Evolutionary conservation across 2,329 filamentous ascomycete species (phyloP).

Genomic region (Neoscytalidium dimidiatum): DNA sequence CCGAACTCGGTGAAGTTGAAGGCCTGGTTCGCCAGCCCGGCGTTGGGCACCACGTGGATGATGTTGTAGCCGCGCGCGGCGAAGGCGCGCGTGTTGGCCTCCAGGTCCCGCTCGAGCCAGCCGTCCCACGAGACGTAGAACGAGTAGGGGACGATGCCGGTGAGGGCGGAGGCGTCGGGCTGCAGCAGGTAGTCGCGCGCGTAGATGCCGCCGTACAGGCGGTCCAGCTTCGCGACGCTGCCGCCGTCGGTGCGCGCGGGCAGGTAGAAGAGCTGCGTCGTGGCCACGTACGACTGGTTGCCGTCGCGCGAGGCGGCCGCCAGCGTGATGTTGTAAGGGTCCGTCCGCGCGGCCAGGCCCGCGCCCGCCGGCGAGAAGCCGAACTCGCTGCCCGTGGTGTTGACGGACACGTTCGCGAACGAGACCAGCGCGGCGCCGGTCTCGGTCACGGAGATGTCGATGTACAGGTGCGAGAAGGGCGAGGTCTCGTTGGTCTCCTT

Average conservation of each 20-base stretch:
- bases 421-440: conserved; percentile 29
- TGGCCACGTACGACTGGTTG: conserved; percentile 37
- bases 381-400: conserved; percentile 40
- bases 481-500: conserved; percentile 18
- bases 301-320: conserved; percentile 33
- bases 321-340: conserved; percentile 43
- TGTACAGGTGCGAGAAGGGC: conserved; percentile 30
- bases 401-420: conserved; percentile 34
- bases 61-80: conserved; percentile 47
- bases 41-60: conserved; percentile 45
- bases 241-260: conserved; percentile 45
- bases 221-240: conserved; percentile 51
- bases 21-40: conserved; percentile 38
- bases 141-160: conserved; percentile 48
- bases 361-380: conserved; percentile 36
- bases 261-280: conserved; percentile 43
- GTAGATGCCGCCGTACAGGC: conserved; percentile 48
- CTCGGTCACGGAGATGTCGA: conserved; percentile 29
- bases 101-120: conserved; percentile 26
- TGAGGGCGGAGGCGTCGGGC: conserved; percentile 34
- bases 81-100: background rate
- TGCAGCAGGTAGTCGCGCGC: conserved; percentile 29
- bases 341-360: conserved; percentile 32
- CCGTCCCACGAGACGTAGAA: conserved; percentile 48
- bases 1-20: conserved; percentile 43